Percentiles rank a stretch among this genome's conserved stretches.
Conservation (phyloP, 1,284 basidiomycete species). For the Papiliotrema fonsecae region DNA sequence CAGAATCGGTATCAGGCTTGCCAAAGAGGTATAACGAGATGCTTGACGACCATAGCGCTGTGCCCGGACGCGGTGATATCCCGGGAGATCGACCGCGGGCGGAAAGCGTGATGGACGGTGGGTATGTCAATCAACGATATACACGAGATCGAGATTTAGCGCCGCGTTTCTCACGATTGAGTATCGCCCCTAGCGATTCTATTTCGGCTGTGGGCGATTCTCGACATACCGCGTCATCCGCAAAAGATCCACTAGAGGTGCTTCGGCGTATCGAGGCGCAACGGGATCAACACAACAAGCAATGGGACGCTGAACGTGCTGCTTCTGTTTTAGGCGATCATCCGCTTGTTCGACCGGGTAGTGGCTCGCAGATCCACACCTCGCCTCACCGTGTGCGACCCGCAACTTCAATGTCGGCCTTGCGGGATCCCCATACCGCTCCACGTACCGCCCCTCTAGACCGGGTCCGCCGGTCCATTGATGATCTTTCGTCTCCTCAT, state of each 20-base stretch:
- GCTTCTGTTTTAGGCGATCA: slow-evolving; percentile 19
- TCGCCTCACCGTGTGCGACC: slow-evolving; percentile 20
- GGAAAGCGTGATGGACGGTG: slow-evolving; percentile 17
- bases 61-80: neutral
- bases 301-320: slow-evolving; percentile 33
- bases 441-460: slow-evolving; percentile 26
- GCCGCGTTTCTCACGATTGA: slow-evolving; percentile 11
- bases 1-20: slow-evolving; percentile 25
- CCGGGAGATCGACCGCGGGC: slow-evolving; percentile 8
- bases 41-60: slow-evolving; percentile 6
- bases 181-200: slow-evolving; percentile 35
- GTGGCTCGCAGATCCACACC: slow-evolving; percentile 7
- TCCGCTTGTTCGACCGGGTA: slow-evolving; percentile 3
- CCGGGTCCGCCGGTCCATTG: slow-evolving; percentile 11
- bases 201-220: slow-evolving; percentile 29
- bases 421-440: slow-evolving; percentile 24
- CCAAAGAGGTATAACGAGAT: slow-evolving; percentile 7
- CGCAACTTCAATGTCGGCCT: slow-evolving; percentile 29
- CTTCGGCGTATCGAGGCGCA: slow-evolving; percentile 34
- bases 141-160: neutral
- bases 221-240: slow-evolving; percentile 3
- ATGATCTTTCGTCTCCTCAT: too few relatives aligned
- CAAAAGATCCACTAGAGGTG: slow-evolving; percentile 40
- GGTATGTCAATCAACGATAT: neutral
- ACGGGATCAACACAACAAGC: slow-evolving; percentile 23